Evolutionary conservation across 176 grass and related monocot species (phyloP), one percentile per base, ranked within the genome.

Genomic region (Echinochloa phyllopogon): DNA sequence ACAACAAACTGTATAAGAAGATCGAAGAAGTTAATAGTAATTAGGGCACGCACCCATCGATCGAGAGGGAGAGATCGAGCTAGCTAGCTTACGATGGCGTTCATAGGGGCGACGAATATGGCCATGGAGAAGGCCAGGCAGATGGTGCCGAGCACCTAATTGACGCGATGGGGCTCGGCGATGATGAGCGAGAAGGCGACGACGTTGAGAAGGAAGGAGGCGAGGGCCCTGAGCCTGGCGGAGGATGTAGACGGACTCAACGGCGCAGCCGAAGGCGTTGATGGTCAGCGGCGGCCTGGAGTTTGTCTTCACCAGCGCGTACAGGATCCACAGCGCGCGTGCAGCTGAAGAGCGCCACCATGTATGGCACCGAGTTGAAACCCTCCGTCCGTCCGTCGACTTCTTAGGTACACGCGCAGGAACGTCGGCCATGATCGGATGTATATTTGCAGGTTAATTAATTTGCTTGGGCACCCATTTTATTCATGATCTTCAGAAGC

Each of bases 281-380:
- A 95, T 95, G 66, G 87, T 93, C 24, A 98, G 92, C 40, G 95
- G 89, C 51, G 92, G 96, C 53, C 79, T 56, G 8, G 89, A 86
- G 80, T 92, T 81, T 45, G 89, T 89, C 85, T 98, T 98, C 2
- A 95, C 87, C 21, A 94, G 25, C 43, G 89, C 93, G 70, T 95
- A 98, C 16, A 93, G 81, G 65, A 98, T 95, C 96, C 96, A 98
- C 40, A 98, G n/a, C n/a, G n/a, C n/a, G 89, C 87, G 74, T 82
- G 44, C 89, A 83, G 90, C 96, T 95, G 91, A 98, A 98, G 75
- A 98, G 61, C 15, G 92, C 93, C 84, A 98, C 89, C 82, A 92
- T 79, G 75, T 98, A 98, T 8, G 96, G 96, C 60, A 92, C 85
- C 17, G 91, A 90, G 77, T 92, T 92, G 87, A 98, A 98, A 29